These are phyloP conservation scores for Immersiporthe knoxdaviesiana DNA, from an alignment of 2,329 filamentous ascomycete genomes.

Conservation along the genomic window DNA sequence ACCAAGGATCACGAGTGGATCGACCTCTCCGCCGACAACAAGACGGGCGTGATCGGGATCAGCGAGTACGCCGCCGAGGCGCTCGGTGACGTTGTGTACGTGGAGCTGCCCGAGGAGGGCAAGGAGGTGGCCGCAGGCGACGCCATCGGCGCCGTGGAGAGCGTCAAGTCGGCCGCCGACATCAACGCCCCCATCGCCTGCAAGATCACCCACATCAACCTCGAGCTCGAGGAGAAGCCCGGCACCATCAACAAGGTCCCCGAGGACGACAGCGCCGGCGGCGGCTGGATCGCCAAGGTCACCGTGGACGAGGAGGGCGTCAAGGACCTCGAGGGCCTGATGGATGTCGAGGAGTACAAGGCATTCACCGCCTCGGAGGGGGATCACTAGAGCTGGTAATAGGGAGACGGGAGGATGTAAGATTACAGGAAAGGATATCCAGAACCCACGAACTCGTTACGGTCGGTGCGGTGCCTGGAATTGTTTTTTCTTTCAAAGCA, in stretches of 20 bases:
- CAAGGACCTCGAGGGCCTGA: conserved; percentile 73
- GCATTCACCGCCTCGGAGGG: conserved; percentile 61
- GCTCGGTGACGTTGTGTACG: conserved; percentile 95
- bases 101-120: conserved; percentile 81
- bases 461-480: not conserved
- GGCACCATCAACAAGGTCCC: conserved; percentile 86
- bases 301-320: conserved; percentile 68
- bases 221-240: conserved; percentile 79
- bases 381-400: conserved; percentile 39
- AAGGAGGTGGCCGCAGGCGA: conserved; percentile 75
- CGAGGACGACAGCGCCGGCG: conserved; percentile 73
- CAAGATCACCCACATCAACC: conserved; percentile 75
- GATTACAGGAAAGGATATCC: not conserved
- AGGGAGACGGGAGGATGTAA: not conserved
- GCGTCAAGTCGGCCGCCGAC: conserved; percentile 97
- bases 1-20: conserved; percentile 99
- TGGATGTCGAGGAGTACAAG: conserved; percentile 80
- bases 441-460: not conserved
- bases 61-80: conserved; percentile 88
- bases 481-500: conserved; percentile 24
- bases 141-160: conserved; percentile 91
- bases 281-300: conserved; percentile 93
- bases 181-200: conserved; percentile 88
- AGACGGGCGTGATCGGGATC: conserved; percentile 81
- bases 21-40: conserved; percentile 80